phyloP scores from a whole-genome alignment of 345 rosid genomes.

The Syzygium grande region DNA sequence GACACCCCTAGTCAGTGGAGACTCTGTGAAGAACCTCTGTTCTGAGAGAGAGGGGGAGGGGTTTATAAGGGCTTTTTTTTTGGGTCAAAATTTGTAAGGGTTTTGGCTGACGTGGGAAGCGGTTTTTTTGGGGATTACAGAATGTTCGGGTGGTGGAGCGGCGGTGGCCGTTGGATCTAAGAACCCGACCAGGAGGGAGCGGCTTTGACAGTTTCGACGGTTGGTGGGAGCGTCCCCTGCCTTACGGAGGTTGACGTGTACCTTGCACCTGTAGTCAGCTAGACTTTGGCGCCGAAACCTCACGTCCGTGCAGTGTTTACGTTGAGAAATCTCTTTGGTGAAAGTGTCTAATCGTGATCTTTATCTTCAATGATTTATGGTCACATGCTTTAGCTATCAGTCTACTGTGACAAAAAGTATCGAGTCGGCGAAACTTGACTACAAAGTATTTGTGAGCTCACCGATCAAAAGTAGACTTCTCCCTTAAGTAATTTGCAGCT shows the following conservation, averaged over 20 bases:
- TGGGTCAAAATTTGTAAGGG: neutral
- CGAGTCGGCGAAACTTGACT: too few relatives aligned
- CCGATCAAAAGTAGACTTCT: too few relatives aligned
- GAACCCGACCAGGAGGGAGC: neutral
- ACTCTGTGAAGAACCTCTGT: neutral
- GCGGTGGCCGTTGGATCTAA: conserved; percentile 1
- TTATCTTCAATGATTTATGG: neutral
- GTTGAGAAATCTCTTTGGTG: neutral
- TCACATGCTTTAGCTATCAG: neutral
- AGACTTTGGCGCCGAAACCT: neutral
- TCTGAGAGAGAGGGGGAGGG: neutral
- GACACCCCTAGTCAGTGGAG: too few relatives aligned
- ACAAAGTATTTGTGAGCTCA: too few relatives aligned
- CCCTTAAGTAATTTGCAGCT: too few relatives aligned
- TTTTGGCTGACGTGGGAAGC: neutral
- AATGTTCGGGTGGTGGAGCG: neutral
- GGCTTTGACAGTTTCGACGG: neutral
- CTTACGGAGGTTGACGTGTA: neutral
- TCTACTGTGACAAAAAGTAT: neutral
- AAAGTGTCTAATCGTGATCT: neutral
- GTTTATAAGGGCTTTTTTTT: too few relatives aligned
- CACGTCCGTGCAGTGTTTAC: neutral
- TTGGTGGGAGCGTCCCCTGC: neutral
- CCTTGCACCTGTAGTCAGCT: neutral
- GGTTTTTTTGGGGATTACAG: neutral